phyloP scores from a whole-genome alignment of 768 basidiomycete genomes.

The Suillus occidentalis region DNA sequence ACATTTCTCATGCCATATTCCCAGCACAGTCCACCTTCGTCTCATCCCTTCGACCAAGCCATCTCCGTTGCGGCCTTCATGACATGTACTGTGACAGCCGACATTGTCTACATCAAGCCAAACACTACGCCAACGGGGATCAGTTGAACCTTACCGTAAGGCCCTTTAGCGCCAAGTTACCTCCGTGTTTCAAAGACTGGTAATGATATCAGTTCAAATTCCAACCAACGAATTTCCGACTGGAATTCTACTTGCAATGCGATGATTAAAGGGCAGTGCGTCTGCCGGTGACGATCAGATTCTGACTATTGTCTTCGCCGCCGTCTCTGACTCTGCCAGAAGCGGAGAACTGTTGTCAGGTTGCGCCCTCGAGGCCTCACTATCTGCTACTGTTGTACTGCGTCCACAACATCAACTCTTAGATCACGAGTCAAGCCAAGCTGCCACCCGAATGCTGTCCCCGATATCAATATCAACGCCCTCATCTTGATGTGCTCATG shows the following conservation, averaged over 20 bases:
- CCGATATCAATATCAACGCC: neutral
- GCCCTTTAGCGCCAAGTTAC: neutral
- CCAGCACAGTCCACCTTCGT: constrained; percentile 76
- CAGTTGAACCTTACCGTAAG: constrained; percentile 14
- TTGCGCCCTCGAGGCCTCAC: neutral
- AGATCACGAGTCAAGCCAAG: neutral
- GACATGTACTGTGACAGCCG: constrained; percentile 59
- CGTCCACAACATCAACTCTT: neutral
- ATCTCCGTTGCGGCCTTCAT: constrained; percentile 66
- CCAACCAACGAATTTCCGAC: neutral
- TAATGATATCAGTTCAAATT: neutral
- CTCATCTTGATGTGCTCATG: neutral
- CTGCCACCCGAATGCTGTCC: neutral
- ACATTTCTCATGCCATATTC: constrained; percentile 45
- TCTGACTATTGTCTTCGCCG: neutral
- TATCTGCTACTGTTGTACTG: neutral
- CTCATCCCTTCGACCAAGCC: constrained; percentile 79
- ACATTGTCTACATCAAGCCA: constrained; percentile 70
- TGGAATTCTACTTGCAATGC: neutral
- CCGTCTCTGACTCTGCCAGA: neutral
- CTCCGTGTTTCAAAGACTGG: neutral
- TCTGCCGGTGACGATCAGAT: neutral
- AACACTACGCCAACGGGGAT: constrained; percentile 80
- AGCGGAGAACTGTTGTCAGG: neutral
- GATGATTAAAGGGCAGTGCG: neutral